Percentiles rank a stretch among this genome's conserved stretches.
Conservation (phyloP, 305 asterid species). For the Stenogyne calaminthoides region DNA sequence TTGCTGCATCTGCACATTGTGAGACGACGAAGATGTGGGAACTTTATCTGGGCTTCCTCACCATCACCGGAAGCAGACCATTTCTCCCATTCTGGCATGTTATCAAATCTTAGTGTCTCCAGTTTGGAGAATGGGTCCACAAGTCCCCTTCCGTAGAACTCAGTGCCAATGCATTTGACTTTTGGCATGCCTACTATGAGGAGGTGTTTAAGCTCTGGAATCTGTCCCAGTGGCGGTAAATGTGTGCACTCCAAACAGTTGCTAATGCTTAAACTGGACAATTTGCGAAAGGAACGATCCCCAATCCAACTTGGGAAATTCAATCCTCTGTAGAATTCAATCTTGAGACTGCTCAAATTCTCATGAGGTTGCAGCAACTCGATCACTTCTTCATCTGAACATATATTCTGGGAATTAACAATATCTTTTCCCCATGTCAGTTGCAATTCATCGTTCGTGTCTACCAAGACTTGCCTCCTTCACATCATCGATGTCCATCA, state of each 20-base stretch:
- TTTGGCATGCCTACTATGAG: slow-evolving; percentile 43
- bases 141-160: slow-evolving; percentile 42
- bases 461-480: slow-evolving; percentile 47
- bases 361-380: slow-evolving; percentile 48
- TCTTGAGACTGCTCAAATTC: slow-evolving; percentile 43
- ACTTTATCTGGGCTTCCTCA: slow-evolving; percentile 25
- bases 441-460: slow-evolving; percentile 43
- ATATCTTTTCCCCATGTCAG: slow-evolving; percentile 43
- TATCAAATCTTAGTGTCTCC: slow-evolving; percentile 44
- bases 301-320: slow-evolving; percentile 56
- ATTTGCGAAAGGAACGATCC: slow-evolving; percentile 33
- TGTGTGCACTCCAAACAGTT: slow-evolving; percentile 40
- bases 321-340: slow-evolving; percentile 42
- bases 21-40: slow-evolving; percentile 47
- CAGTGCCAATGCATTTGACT: slow-evolving; percentile 43
- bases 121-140: slow-evolving; percentile 45
- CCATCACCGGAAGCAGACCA: slow-evolving; percentile 37
- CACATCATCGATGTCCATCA: slow-evolving; percentile 45
- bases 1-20: slow-evolving; percentile 50
- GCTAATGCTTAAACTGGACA: slow-evolving; percentile 37
- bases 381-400: slow-evolving; percentile 44
- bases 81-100: slow-evolving; percentile 57
- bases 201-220: slow-evolving; percentile 47
- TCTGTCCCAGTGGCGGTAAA: slow-evolving; percentile 55
- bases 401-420: slow-evolving; percentile 20